Percentiles rank a stretch among this genome's conserved stretches.
phyloP scores from a whole-genome alignment of 2,329 filamentous ascomycete species.

The Rachicladosporium sp. region DNA sequence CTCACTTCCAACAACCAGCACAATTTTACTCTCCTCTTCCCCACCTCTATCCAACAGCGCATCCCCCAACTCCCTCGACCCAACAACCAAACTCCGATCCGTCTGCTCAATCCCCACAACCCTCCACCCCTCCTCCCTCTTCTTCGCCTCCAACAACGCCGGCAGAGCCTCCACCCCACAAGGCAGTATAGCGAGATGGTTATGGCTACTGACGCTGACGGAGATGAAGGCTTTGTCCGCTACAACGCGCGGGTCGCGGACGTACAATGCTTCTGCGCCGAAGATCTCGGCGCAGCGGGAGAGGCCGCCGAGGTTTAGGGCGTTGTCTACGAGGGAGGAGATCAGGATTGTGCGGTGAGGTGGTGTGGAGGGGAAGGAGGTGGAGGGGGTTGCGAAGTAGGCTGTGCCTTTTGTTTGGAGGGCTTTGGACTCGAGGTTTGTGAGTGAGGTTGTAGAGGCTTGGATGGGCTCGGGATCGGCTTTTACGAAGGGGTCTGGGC shows the following conservation, averaged over 20 bases:
- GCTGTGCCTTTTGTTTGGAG: conserved; percentile 40
- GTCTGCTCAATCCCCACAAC: conserved; percentile 45
- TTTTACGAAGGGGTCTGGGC: background rate
- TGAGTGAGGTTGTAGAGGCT: conserved; percentile 10
- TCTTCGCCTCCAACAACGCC: conserved; percentile 28
- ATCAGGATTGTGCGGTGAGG: conserved; percentile 32
- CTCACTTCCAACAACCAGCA: conserved; percentile 39
- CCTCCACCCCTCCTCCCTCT: conserved; percentile 32
- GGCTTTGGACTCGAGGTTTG: conserved; percentile 14
- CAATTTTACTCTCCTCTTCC: conserved; percentile 11
- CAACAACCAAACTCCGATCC: conserved; percentile 31
- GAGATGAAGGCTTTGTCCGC: conserved; percentile 37
- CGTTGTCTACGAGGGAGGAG: conserved; percentile 39
- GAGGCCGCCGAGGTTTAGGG: conserved; percentile 39
- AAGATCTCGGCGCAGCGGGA: conserved; percentile 41
- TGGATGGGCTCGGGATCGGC: background rate
- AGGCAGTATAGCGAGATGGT: conserved; percentile 35
- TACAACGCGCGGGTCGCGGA: conserved; percentile 29
- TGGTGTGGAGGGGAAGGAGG: conserved; percentile 8
- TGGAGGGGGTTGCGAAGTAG: conserved; percentile 25
- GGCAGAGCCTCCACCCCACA: conserved; percentile 14
- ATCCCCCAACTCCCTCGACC: conserved; percentile 22
- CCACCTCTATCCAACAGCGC: conserved; percentile 14
- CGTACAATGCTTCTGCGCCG: conserved; percentile 33
- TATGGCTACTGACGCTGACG: conserved; percentile 37